These are phyloP conservation scores for Talaromyces thailandensis DNA, from an alignment of 495 filamentous ascomycete species.

Conservation along the genomic window DNA sequence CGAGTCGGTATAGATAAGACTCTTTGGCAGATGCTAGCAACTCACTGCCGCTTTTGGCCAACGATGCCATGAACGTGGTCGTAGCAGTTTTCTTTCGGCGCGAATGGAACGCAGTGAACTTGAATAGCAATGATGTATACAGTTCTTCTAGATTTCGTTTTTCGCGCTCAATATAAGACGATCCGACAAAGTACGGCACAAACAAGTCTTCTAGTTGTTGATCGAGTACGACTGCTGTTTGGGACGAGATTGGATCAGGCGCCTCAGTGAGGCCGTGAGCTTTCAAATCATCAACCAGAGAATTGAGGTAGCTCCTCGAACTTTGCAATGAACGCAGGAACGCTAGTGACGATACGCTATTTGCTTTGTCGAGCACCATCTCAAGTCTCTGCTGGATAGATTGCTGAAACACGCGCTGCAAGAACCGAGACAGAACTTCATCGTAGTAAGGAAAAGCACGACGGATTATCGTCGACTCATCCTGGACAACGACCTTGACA, in stretches of 20 bases:
- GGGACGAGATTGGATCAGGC: constrained; percentile 80
- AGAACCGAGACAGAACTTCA: constrained; percentile 80
- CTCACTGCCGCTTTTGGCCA: constrained; percentile 80
- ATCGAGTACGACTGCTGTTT: constrained; percentile 77
- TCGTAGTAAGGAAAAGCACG: constrained; percentile 94
- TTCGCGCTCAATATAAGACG: constrained; percentile 93
- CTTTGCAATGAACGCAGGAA: constrained; percentile 89
- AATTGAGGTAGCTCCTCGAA: constrained; percentile 73
- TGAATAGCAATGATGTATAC: constrained; percentile 88
- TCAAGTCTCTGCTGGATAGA: constrained; percentile 93
- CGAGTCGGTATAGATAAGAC: constrained; percentile 74
- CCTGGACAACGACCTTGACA: constrained; percentile 90
- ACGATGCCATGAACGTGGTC: constrained; percentile 78
- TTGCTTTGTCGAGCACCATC: constrained; percentile 92
- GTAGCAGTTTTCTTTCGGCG: constrained; percentile 72
- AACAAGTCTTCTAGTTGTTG: constrained; percentile 97
- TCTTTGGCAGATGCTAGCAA: constrained; percentile 67
- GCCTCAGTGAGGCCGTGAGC: constrained; percentile 91
- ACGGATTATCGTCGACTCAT: constrained; percentile 92
- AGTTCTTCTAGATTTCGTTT: constrained; percentile 83
- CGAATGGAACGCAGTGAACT: constrained; percentile 88
- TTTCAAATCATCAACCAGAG: constrained; percentile 86
- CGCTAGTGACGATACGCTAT: constrained; percentile 79
- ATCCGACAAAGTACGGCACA: constrained; percentile 87
- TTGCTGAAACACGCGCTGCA: constrained; percentile 95